Conservation (phyloP, 2,329 filamentous ascomycete species). For the Immersiporthe knoxdaviesiana region DNA sequence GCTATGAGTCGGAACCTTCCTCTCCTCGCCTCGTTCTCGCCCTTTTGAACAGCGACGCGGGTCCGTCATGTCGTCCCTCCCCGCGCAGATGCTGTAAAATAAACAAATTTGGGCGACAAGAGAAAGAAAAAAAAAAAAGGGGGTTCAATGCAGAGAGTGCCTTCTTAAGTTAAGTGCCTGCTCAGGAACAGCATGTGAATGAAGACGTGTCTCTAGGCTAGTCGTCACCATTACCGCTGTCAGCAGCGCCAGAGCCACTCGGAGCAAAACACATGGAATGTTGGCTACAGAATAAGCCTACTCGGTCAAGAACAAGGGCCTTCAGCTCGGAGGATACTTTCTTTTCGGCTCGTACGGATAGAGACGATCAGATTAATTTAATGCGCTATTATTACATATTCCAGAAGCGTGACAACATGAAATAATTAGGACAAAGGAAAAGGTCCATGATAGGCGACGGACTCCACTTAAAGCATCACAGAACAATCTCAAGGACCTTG, state of each 20-base stretch:
- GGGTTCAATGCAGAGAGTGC: neutral
- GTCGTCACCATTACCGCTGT: neutral
- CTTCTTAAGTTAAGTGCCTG: too few relatives aligned
- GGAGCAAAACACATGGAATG: neutral
- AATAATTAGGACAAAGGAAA: neutral
- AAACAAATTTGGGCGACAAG: neutral
- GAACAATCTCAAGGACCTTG: conserved; percentile 2
- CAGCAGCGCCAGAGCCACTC: neutral
- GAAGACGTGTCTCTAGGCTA: neutral
- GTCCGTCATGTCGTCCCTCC: neutral
- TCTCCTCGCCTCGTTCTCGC: neutral
- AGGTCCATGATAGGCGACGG: too few relatives aligned
- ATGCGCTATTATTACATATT: neutral
- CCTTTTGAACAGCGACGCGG: neutral
- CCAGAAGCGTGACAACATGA: neutral
- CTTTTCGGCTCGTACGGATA: neutral
- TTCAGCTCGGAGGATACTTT: neutral
- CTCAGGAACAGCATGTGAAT: neutral
- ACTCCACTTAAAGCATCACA: neutral
- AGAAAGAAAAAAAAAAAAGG: too few relatives aligned
- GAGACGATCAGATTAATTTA: neutral
- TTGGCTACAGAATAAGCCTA: neutral
- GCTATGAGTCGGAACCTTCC: neutral
- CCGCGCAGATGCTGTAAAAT: neutral
- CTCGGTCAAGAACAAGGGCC: neutral